These are phyloP conservation scores for Auricularia sp. DNA, from an alignment of 768 basidiomycete species.

Conservation along the genomic window DNA sequence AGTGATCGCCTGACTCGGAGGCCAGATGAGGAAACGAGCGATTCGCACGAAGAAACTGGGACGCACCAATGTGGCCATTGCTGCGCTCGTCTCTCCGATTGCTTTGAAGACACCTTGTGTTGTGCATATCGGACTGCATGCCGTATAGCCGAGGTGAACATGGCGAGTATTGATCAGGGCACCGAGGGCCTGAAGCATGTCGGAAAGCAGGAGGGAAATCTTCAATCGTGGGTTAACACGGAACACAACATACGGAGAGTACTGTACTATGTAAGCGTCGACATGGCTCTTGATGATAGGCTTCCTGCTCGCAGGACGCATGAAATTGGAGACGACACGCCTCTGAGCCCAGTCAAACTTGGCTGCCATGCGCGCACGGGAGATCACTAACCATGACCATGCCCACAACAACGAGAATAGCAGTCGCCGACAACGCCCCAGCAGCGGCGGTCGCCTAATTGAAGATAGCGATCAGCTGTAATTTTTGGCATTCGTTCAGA, in stretches of 20 bases:
- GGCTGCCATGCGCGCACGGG: neutral
- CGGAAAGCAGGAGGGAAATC: slow-evolving; percentile 20
- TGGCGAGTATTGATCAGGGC: slow-evolving; percentile 28
- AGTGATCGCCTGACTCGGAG: slow-evolving; percentile 22
- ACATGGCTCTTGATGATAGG: slow-evolving; percentile 25
- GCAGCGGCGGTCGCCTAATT: slow-evolving; percentile 25
- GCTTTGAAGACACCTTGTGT: slow-evolving; percentile 33
- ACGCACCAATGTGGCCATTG: slow-evolving; percentile 31
- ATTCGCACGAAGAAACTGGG: neutral
- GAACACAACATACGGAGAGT: slow-evolving; percentile 11
- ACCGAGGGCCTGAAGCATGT: slow-evolving; percentile 30
- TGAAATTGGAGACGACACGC: slow-evolving; percentile 18
- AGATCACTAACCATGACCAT: slow-evolving; percentile 19
- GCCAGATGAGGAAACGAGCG: too few species aligned
- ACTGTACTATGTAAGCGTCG: slow-evolving; percentile 31
- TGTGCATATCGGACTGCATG: slow-evolving; percentile 24
- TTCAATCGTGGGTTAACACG: neutral
- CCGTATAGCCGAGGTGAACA: slow-evolving; percentile 25
- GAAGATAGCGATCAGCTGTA: neutral
- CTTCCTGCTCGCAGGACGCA: slow-evolving; percentile 6
- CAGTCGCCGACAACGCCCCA: slow-evolving; percentile 25
- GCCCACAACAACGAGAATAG: slow-evolving; percentile 23
- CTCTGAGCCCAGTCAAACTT: neutral
- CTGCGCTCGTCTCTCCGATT: slow-evolving; percentile 32
- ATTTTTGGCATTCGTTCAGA: too few species aligned